phyloP scores from a whole-genome alignment of 1,139 yeast genomes.

The Saccharomyces pastorianus region DNA sequence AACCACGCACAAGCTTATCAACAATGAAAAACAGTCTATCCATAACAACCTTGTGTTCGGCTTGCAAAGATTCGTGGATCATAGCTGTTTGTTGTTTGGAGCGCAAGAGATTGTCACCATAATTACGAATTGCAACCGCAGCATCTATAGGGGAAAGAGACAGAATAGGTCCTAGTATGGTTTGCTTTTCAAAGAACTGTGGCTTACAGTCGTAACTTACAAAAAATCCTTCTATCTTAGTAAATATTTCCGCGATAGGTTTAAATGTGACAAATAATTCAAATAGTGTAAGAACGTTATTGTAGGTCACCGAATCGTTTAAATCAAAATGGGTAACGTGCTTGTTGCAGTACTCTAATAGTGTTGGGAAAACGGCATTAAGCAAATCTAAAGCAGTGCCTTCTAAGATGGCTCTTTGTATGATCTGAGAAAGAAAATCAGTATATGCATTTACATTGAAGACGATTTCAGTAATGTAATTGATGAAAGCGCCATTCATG shows the following conservation, averaged over 20 bases:
- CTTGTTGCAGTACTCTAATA: conserved; percentile 22
- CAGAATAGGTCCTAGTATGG: conserved; percentile 72
- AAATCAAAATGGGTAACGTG: conserved; percentile 31
- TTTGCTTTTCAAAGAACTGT: conserved; percentile 47
- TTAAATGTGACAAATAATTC: conserved; percentile 57
- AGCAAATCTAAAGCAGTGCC: conserved; percentile 56
- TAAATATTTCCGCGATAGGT: conserved; percentile 52
- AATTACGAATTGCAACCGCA: conserved; percentile 41
- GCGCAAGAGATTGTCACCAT: conserved; percentile 36
- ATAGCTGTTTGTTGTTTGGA: conserved; percentile 36
- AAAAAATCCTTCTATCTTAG: conserved; percentile 49
- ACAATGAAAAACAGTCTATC: conserved; percentile 60
- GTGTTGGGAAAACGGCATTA: conserved; percentile 45
- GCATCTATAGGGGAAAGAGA: conserved; percentile 65
- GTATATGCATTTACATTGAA: conserved; percentile 35
- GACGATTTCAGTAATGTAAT: conserved; percentile 32
- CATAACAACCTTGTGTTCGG: conserved; percentile 49
- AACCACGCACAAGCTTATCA: conserved; percentile 70
- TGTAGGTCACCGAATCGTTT: conserved; percentile 43
- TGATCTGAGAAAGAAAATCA: conserved; percentile 51
- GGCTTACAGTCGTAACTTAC: conserved; percentile 34
- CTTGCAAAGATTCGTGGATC: conserved; percentile 49
- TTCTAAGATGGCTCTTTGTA: conserved; percentile 55
- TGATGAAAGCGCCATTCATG: conserved; percentile 20
- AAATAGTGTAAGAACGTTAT: conserved; percentile 44